A percentile compares a stretch with the other conserved stretches of the same genome.
These are phyloP conservation scores for Claviceps maximensis DNA, from an alignment of 2,329 filamentous ascomycete genomes.

Conservation along the genomic window DNA sequence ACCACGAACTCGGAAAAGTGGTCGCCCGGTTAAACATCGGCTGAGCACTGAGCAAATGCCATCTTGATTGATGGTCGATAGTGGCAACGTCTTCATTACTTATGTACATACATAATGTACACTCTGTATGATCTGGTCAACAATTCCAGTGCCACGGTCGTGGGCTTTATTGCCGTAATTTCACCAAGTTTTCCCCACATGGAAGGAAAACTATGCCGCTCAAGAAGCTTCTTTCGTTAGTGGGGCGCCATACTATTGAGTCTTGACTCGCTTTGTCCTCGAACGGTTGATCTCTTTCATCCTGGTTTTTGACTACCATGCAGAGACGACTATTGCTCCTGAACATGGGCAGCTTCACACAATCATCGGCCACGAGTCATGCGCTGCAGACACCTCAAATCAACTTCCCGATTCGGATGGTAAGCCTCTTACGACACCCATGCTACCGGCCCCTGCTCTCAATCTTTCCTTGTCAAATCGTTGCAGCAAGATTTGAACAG, in stretches of 20 bases:
- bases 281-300: neutral
- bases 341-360: neutral
- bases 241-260: neutral
- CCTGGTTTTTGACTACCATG: neutral
- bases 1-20: no score
- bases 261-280: no score
- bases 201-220: neutral
- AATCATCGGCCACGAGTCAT: slow-evolving; percentile 1
- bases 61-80: no score
- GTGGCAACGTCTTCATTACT: no score
- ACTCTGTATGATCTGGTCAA: neutral
- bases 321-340: neutral
- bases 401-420: slow-evolving; percentile 1
- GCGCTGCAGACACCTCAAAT: neutral
- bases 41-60: no score
- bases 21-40: no score
- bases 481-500: neutral
- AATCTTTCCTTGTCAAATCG: neutral
- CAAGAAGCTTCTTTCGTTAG: neutral
- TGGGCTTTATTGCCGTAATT: neutral
- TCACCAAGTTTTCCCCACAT: neutral
- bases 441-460: neutral
- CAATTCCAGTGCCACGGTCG: neutral
- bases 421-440: neutral
- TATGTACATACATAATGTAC: neutral